Conservation (phyloP, 345 rosid genomes). For the Melaleuca quinquenervia region DNA sequence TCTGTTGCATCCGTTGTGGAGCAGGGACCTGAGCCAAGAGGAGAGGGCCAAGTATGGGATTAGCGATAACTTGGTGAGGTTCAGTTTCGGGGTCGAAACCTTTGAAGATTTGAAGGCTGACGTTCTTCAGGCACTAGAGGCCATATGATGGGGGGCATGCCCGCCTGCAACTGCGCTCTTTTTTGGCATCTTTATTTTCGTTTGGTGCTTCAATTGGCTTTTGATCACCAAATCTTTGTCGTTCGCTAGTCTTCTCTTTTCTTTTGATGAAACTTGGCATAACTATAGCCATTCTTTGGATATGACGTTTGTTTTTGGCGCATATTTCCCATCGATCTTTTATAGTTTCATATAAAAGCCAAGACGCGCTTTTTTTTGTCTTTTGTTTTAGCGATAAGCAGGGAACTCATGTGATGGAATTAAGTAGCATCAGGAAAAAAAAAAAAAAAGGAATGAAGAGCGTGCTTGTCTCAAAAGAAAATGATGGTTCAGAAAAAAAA, state of each 20-base stretch:
- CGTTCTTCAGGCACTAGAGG: conserved; percentile 73
- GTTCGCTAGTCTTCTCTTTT: not conserved
- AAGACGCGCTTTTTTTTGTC: not conserved
- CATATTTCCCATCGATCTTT: not conserved
- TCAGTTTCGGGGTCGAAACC: conserved; percentile 94
- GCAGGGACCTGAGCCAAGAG: conserved; percentile 76
- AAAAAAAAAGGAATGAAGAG: not conserved
- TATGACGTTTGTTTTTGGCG: not conserved
- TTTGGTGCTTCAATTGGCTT: conserved; percentile 6
- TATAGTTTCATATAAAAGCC: not conserved
- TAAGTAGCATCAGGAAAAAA: not conserved
- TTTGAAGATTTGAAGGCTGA: conserved; percentile 86
- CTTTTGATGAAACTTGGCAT: not conserved
- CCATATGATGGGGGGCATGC: conserved; percentile 21
- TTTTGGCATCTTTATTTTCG: not conserved
- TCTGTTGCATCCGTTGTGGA: not conserved
- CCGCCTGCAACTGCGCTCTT: not conserved
- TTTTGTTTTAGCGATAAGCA: not conserved
- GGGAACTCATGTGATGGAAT: not conserved
- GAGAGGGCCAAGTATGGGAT: conserved; percentile 79
- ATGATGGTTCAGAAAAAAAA: no score
- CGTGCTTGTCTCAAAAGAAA: no score
- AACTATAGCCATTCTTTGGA: not conserved
- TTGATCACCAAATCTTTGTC: not conserved
- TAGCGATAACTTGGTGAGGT: conserved; percentile 81